Conservation (phyloP, 371 early-diverging fungal genomes). For the Mortierella sp. region DNA sequence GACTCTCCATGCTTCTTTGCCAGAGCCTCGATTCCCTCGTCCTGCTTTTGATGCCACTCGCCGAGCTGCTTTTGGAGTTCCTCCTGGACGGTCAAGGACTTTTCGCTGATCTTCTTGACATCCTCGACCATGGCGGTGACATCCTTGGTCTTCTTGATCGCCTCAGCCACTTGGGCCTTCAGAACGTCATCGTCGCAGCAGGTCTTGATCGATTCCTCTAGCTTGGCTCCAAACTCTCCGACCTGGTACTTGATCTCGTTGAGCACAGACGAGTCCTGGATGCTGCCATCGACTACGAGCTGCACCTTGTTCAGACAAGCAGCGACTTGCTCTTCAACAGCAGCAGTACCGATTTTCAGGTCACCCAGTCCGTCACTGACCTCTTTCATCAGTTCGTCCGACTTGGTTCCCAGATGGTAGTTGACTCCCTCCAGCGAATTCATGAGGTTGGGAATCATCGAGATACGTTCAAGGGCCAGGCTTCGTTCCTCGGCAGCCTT, state of each 20-base stretch:
- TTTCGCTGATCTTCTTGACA: constrained; percentile 12
- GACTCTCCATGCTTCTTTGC: constrained; percentile 5
- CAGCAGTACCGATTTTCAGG: background rate
- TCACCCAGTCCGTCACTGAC: background rate
- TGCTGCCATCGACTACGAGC: constrained; percentile 24
- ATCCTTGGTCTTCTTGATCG: background rate
- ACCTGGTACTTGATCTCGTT: constrained; percentile 10
- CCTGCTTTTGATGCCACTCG: constrained; percentile 17
- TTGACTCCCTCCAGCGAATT: constrained; percentile 9
- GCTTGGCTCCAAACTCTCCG: background rate
- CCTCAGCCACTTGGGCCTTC: constrained; percentile 13
- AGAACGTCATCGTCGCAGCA: background rate
- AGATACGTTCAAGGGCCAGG: constrained; percentile 11
- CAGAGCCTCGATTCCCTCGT: constrained; percentile 6
- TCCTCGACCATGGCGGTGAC: constrained; percentile 12
- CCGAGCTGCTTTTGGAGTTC: constrained; percentile 10
- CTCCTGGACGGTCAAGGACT: constrained; percentile 21
- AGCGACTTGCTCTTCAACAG: background rate
- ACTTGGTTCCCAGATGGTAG: background rate
- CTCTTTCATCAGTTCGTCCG: background rate
- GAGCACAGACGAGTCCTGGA: constrained; percentile 28
- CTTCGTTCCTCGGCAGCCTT: constrained; percentile 11
- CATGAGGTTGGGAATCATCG: constrained; percentile 25
- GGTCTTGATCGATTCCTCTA: background rate
- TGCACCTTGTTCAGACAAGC: constrained; percentile 14